Evolutionary conservation across 352 stramenopile genomes (phyloP), one percentile per base, ranked within the genome.

Genomic region (Phytophthora syringae): DNA sequence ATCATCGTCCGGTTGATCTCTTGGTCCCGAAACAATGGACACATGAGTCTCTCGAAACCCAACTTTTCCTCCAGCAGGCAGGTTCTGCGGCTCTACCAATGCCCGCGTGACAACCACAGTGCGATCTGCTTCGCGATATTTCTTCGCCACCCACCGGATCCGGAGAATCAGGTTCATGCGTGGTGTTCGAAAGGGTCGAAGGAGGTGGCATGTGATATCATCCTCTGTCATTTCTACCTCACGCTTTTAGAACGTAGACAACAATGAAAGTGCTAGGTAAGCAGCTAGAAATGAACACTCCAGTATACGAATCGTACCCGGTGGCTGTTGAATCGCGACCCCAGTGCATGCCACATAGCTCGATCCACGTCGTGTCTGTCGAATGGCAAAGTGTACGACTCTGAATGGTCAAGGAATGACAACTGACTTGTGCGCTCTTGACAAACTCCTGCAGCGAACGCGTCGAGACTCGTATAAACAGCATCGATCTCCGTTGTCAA

Each of bases 41-140:
- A 72, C 51, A 39, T 72, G 51, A 3, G 57, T 72, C 49, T 72
- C 64, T 56, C 47, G 42, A 20, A 72, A 72, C 2, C 24, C 28
- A 13, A 67, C 18, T 11, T 43, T 52, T 15, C 28, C 15, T 0
- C 50, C 21, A 10, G 50, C 20, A 2, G 43, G 11, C 2, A 43
- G n/a, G 21, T 67, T 20, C 15, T 57, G 58, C n/a, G 58, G 58
- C 39, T 72, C 36, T 12, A 72, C 7, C 1, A 52, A 44, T 7
- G 40, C 30, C 12, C 45, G 43, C 11, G 50, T 55, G n/a, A 72
- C 56, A 22, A 68, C 30, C 13, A 68, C 24, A 27, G 58, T 60
- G 22, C 52, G 51, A 13, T 34, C 43, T 27, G 42, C 52, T 52
- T 64, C 45, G 0, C 12, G 36, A 25, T 55, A 72, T 27, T 57